Conservation (phyloP, 2,329 filamentous ascomycete species). For the Cladosporium oxysporum region DNA sequence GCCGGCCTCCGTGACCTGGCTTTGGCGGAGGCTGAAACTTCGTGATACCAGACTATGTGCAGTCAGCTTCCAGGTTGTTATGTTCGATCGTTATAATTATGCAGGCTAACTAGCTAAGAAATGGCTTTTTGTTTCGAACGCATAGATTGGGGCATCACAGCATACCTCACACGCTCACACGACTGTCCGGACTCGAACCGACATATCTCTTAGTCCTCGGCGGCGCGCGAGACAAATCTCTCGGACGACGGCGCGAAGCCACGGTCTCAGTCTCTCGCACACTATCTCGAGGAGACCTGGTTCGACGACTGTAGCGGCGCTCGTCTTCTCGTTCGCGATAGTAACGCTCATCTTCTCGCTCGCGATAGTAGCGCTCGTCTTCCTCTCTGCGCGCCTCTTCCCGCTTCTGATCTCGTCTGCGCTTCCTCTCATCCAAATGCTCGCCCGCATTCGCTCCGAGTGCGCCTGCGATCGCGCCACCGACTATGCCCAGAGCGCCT, state of each 20-base stretch:
- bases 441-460: slow-evolving; percentile 18
- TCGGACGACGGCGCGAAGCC: slow-evolving; percentile 46
- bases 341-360: slow-evolving; percentile 7
- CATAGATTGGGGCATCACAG: background rate
- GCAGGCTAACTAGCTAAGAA: background rate
- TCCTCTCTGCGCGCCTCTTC: background rate
- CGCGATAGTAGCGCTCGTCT: background rate
- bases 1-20: background rate
- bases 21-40: background rate
- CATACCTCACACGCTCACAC: slow-evolving; percentile 6
- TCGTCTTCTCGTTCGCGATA: background rate
- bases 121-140: background rate
- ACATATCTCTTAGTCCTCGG: slow-evolving; percentile 15
- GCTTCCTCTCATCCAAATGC: slow-evolving; percentile 15
- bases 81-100: background rate
- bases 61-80: background rate
- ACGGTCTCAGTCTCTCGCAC: background rate
- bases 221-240: slow-evolving; percentile 49
- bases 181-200: slow-evolving; percentile 11
- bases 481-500: slow-evolving; percentile 14
- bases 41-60: background rate
- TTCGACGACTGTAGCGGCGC: background rate
- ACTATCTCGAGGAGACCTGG: background rate
- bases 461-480: slow-evolving; percentile 20
- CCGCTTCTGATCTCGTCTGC: background rate